Conservation (phyloP, 2,329 filamentous ascomycete genomes). For the Penicillium concentricum region DNA sequence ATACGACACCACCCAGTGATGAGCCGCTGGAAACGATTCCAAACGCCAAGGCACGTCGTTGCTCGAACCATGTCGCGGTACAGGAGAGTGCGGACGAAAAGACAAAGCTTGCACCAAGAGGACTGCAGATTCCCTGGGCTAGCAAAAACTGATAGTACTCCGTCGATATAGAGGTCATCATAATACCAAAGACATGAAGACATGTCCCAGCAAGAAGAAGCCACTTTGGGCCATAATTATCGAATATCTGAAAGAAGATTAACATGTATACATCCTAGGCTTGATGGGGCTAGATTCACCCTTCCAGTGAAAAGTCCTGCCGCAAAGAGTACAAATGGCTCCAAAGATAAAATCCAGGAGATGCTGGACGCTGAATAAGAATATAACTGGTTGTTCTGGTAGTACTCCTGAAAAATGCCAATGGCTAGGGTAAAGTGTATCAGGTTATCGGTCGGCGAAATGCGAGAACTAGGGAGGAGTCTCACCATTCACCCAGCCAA, state of each 20-base stretch:
- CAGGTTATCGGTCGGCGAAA: neutral
- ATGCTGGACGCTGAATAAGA: conserved; percentile 54
- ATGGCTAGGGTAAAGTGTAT: conserved; percentile 27
- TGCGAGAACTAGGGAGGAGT: neutral
- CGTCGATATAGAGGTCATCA: conserved; percentile 55
- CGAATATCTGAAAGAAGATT: conserved; percentile 50
- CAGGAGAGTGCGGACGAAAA: conserved; percentile 45
- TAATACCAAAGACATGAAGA: conserved; percentile 56
- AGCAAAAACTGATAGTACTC: conserved; percentile 58
- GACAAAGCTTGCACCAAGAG: conserved; percentile 50
- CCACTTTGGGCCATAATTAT: conserved; percentile 60
- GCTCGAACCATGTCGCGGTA: conserved; percentile 54
- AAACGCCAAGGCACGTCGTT: conserved; percentile 52
- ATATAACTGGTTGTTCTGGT: conserved; percentile 49
- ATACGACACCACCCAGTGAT: conserved; percentile 57
- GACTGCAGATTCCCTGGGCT: conserved; percentile 53
- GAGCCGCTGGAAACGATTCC: conserved; percentile 56
- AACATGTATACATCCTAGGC: neutral
- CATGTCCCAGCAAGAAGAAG: conserved; percentile 52
- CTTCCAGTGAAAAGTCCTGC: conserved; percentile 57
- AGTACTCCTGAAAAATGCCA: conserved; percentile 60
- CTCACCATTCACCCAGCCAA: conserved; percentile 48
- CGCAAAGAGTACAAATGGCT: conserved; percentile 56
- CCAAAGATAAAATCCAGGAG: conserved; percentile 59
- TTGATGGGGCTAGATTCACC: neutral